Evolutionary conservation across 75 land plant genomes (phyloP).

Genomic region (Cupressus sempervirens): DNA sequence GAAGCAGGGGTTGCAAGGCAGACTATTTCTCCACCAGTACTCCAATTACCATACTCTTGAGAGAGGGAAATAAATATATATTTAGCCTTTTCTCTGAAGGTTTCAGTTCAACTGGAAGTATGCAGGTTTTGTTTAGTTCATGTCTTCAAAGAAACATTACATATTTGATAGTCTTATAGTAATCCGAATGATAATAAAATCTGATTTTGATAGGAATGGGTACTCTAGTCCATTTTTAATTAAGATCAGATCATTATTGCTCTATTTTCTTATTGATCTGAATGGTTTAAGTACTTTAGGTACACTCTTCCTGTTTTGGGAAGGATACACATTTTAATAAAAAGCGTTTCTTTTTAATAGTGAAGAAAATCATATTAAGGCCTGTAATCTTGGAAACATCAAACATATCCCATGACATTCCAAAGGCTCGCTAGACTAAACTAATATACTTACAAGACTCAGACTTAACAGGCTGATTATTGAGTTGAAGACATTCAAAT

Average conservation of each 20-base stretch:
- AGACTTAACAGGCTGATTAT: no score
- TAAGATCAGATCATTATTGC: not conserved
- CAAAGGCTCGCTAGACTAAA: not conserved
- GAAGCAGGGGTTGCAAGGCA: not conserved
- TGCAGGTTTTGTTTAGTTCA: not conserved
- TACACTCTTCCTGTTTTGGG: not conserved
- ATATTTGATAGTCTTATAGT: no score
- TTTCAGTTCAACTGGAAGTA: not conserved
- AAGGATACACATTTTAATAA: not conserved
- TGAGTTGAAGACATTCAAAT: no score
- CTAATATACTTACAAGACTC: not conserved
- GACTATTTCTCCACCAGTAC: not conserved
- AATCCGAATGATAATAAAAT: not conserved
- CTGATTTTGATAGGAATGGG: not conserved
- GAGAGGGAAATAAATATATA: not conserved
- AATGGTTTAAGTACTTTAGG: not conserved
- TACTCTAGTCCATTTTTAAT: no score
- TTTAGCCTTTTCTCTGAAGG: not conserved
- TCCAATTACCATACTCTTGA: not conserved
- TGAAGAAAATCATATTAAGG: not conserved
- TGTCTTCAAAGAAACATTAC: no score
- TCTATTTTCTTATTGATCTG: not conserved
- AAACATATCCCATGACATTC: not conserved
- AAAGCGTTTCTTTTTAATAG: not conserved
- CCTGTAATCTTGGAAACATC: not conserved